A percentile compares a stretch with the other conserved stretches of the same genome.
These are phyloP conservation scores for Stachybotrys elegans DNA, from an alignment of 2,329 filamentous ascomycete species.

Conservation along the genomic window DNA sequence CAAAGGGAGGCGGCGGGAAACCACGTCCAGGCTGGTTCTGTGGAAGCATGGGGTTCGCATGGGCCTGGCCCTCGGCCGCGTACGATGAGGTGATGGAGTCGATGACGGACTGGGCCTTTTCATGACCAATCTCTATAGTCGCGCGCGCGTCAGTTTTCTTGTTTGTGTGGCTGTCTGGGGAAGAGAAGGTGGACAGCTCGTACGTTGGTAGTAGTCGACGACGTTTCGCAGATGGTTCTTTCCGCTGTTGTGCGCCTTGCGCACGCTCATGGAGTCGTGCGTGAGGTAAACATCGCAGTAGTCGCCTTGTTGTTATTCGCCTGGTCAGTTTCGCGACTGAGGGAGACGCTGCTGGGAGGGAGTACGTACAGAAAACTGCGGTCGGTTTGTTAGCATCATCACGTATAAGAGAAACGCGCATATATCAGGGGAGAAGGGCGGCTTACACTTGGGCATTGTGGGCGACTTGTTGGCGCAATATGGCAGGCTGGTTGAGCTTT, in stretches of 20 bases:
- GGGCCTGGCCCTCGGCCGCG: conserved; percentile 84
- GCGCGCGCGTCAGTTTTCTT: background rate
- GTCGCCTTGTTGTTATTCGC: conserved; percentile 56
- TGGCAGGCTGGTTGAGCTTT: no score
- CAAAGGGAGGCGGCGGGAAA: conserved; percentile 51
- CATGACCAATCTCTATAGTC: conserved; percentile 81
- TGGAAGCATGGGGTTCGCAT: conserved; percentile 77
- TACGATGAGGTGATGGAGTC: conserved; percentile 97
- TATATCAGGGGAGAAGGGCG: conserved; percentile 4
- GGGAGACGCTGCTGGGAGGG: background rate
- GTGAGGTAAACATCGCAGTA: conserved; percentile 99
- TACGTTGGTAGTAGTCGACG: conserved; percentile 96
- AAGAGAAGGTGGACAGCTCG: conserved; percentile 13
- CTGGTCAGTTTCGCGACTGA: conserved; percentile 1
- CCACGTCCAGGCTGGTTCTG: conserved; percentile 58
- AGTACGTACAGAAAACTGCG: conserved; percentile 17
- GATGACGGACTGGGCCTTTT: conserved; percentile 97
- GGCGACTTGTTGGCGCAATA: conserved; percentile 5
- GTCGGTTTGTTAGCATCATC: conserved; percentile 28
- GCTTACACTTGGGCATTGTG: conserved; percentile 87
- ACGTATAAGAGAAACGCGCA: conserved; percentile 4
- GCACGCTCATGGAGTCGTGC: conserved; percentile 99
- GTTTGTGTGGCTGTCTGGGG: no score
- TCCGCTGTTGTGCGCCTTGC: conserved; percentile 95
- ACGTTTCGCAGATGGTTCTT: conserved; percentile 97